Conservation (phyloP, 108 stramenopile genomes). For the Phaeodactylum tricornutum region DNA sequence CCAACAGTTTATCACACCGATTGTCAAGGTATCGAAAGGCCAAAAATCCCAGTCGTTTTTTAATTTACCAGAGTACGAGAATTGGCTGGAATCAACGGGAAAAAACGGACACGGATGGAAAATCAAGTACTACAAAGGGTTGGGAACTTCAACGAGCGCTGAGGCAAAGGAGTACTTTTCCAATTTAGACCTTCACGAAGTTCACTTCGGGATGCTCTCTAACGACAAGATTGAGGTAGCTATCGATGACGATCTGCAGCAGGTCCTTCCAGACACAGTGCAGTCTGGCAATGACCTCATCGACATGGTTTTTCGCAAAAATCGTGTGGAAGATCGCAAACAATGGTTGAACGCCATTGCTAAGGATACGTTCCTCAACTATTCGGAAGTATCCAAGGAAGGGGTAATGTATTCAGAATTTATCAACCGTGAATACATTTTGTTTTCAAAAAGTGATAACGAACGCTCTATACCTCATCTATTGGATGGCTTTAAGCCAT, state of each 20-base stretch:
- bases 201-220: slow-evolving; percentile 48
- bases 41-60: slow-evolving; percentile 75
- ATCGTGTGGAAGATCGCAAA: slow-evolving; percentile 90
- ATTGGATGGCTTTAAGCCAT: slow-evolving; percentile 98
- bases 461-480: slow-evolving; percentile 87
- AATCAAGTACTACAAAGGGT: slow-evolving; percentile 94
- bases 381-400: slow-evolving; percentile 37
- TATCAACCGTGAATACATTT: slow-evolving; percentile 95
- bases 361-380: slow-evolving; percentile 86
- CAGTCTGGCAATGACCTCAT: slow-evolving; percentile 73
- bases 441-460: slow-evolving; percentile 94
- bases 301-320: slow-evolving; percentile 98
- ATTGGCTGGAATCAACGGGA: slow-evolving; percentile 80
- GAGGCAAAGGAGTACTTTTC: slow-evolving; percentile 92
- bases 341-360: slow-evolving; percentile 73
- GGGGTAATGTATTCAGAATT: slow-evolving; percentile 88
- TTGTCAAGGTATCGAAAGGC: slow-evolving; percentile 95
- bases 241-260: slow-evolving; percentile 17
- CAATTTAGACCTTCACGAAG: slow-evolving; percentile 63
- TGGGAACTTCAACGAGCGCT: slow-evolving; percentile 83
- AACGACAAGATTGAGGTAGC: slow-evolving; percentile 34
- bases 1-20: slow-evolving; percentile 99
- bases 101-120: slow-evolving; percentile 91
- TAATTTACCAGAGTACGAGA: slow-evolving; percentile 92
- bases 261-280: slow-evolving; percentile 12